Base-by-base conservation (phyloP, 441 rosid species). In the Biscutella laevigata region DNA sequence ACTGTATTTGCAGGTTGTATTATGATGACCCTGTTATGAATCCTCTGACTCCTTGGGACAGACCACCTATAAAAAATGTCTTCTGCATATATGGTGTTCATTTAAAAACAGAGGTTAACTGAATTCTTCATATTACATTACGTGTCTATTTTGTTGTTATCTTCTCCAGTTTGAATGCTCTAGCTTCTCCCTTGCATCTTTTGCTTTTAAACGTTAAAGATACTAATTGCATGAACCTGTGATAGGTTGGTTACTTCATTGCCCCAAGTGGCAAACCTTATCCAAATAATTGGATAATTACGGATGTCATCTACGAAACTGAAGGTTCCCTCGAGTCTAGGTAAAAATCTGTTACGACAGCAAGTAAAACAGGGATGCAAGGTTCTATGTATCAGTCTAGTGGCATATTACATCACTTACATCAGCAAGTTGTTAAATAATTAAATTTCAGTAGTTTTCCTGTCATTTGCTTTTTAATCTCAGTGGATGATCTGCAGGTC, bases 201-300 rank as follows among this genome's bases (percentile, higher is more conserved):
- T 68, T 63, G 41, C 50, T 32, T 41, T 41, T 14, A 33, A 25
- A 43, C 54, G 56, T 34, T 51, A 37, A 54, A 40, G 49, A 64
- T 66, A 42, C 34, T 57, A 25, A 74, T 44, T 74, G 40, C 76
- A 45, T 30, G 70, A 56, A 62, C 53, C 42, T 45, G 44, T 63
- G 33, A 50, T 74, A 92, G 98, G 95, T 86, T 73, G 98, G 98
- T 53, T 86, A 86, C 67, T 92, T 79, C 74, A 76, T 83, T 75
- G 96, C 98, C 17, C 95, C 96, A 22, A 88, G 98, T 66, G 95
- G 96, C 68, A 92, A 92, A 76, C 95, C 97, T 66, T 92, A 92
- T 67, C 98, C 99, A 71, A 94, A 92, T 76, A 92, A 88, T 63
- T 92, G 99, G 99, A 92, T 88, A 60, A 77, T 86, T 60, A 88